Evolutionary conservation across 2,329 filamentous ascomycete genomes (phyloP).

Genomic region (Alternaria arbusti): DNA sequence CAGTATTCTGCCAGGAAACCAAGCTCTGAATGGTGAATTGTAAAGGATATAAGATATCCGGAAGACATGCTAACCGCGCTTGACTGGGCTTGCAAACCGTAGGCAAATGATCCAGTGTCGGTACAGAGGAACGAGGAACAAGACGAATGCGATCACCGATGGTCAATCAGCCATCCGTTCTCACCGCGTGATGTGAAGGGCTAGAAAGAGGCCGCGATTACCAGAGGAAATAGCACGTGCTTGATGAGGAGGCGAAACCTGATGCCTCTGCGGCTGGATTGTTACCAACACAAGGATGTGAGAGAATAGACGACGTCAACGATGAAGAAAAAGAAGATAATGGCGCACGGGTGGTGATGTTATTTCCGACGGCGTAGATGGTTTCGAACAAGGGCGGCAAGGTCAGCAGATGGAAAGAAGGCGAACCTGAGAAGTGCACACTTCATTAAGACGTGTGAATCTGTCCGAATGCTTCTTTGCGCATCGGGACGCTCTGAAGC

Average conservation of each 20-base stretch:
- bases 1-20: not conserved
- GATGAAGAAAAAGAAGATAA: not conserved
- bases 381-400: not conserved
- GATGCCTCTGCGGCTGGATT: not conserved
- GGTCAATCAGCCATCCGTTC: not conserved
- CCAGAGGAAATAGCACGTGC: not conserved
- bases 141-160: not conserved
- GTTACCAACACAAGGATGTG: not conserved
- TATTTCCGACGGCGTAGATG: not conserved
- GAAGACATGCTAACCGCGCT: not conserved
- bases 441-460: not conserved
- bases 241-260: not conserved
- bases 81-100: too few relatives aligned
- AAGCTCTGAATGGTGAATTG: too few relatives aligned
- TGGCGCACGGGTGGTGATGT: not conserved
- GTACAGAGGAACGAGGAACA: accelerated
- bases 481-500: not conserved
- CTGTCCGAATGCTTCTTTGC: not conserved
- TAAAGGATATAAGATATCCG: not conserved
- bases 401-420: not conserved
- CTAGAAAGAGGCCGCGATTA: accelerated
- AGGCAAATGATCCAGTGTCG: not conserved
- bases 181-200: accelerated
- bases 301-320: not conserved
- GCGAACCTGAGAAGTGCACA: not conserved